Percentiles rank a stretch among this genome's conserved stretches.
Conservation (phyloP, 1,284 basidiomycete genomes). For the Vanrija sp. region DNA sequence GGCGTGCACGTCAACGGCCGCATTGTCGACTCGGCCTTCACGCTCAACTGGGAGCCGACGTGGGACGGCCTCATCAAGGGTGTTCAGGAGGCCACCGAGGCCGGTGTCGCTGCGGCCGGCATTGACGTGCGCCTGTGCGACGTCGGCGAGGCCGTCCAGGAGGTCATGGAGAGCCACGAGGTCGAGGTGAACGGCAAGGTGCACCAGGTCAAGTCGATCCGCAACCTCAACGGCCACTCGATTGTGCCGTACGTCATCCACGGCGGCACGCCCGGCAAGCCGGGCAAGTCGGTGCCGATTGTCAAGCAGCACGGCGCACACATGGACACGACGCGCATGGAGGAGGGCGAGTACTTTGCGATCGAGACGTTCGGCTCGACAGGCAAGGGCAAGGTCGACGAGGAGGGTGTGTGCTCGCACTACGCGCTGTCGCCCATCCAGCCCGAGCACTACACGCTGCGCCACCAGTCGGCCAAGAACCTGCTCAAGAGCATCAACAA, state of each 20-base stretch:
- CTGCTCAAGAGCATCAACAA: slow-evolving; percentile 85
- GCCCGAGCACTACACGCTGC: slow-evolving; percentile 38
- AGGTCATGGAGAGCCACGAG: slow-evolving; percentile 99
- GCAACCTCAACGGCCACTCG: slow-evolving; percentile 86
- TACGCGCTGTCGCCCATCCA: slow-evolving; percentile 59
- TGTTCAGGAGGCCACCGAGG: slow-evolving; percentile 89
- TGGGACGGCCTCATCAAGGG: slow-evolving; percentile 88
- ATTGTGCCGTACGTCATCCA: slow-evolving; percentile 89
- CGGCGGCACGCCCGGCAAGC: slow-evolving; percentile 53
- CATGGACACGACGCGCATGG: slow-evolving; percentile 87
- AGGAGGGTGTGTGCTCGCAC: slow-evolving; percentile 91
- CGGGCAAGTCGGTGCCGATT: slow-evolving; percentile 77
- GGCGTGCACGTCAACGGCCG: slow-evolving; percentile 94
- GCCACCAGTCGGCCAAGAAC: slow-evolving; percentile 78
- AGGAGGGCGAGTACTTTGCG: slow-evolving; percentile 98
- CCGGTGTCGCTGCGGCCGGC: slow-evolving; percentile 85
- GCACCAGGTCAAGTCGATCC: slow-evolving; percentile 82
- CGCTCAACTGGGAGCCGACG: slow-evolving; percentile 79
- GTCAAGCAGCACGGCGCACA: slow-evolving; percentile 66
- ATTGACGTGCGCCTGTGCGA: slow-evolving; percentile 95
- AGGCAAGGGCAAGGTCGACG: slow-evolving; percentile 87
- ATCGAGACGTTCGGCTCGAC: slow-evolving; percentile 99
- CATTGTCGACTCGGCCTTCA: slow-evolving; percentile 95
- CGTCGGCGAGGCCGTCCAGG: slow-evolving; percentile 87
- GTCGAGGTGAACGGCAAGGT: slow-evolving; percentile 85